These are phyloP conservation scores for Moesziomyces parantarcticus DNA, from an alignment of 1,284 basidiomycete species.

Conservation along the genomic window DNA sequence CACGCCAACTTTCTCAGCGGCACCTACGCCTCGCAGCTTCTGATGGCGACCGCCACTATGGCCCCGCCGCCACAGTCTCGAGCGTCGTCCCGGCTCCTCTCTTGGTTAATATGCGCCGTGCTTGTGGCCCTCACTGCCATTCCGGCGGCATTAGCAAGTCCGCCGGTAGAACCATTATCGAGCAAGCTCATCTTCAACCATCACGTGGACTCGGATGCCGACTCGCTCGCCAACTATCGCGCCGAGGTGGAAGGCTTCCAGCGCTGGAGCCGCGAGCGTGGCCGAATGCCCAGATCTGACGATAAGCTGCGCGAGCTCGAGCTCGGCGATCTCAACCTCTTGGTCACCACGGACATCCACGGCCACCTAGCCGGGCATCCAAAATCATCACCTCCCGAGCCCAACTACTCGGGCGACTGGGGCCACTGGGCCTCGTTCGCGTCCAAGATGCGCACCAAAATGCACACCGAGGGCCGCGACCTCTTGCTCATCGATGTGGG, in stretches of 20 bases:
- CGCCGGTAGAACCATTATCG: conserved; percentile 27
- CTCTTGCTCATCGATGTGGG: conserved; percentile 66
- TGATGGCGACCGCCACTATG: background rate
- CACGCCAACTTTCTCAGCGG: background rate
- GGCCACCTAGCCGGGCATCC: conserved; percentile 68
- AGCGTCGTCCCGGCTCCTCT: background rate
- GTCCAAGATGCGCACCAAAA: conserved; percentile 59
- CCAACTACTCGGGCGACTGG: conserved; percentile 64
- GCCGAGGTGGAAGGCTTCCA: conserved; percentile 47
- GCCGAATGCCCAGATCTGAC: conserved; percentile 52
- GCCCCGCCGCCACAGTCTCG: too few species aligned
- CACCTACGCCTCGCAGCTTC: background rate
- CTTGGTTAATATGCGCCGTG: conserved; percentile 1
- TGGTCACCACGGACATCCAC: conserved; percentile 85
- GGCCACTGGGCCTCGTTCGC: conserved; percentile 67
- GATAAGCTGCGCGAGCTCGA: conserved; percentile 71
- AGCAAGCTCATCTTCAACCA: conserved; percentile 39
- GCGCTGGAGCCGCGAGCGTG: conserved; percentile 46
- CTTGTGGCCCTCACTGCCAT: conserved; percentile 11
- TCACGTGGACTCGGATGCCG: conserved; percentile 30
- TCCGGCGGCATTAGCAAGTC: conserved; percentile 18
- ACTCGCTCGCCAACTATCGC: conserved; percentile 35
- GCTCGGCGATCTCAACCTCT: conserved; percentile 81
- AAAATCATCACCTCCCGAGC: conserved; percentile 64
- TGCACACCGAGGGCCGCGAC: conserved; percentile 57